These are phyloP conservation scores for Clitoria ternatea DNA, from an alignment of 306 rosid genomes.

Conservation along the genomic window DNA sequence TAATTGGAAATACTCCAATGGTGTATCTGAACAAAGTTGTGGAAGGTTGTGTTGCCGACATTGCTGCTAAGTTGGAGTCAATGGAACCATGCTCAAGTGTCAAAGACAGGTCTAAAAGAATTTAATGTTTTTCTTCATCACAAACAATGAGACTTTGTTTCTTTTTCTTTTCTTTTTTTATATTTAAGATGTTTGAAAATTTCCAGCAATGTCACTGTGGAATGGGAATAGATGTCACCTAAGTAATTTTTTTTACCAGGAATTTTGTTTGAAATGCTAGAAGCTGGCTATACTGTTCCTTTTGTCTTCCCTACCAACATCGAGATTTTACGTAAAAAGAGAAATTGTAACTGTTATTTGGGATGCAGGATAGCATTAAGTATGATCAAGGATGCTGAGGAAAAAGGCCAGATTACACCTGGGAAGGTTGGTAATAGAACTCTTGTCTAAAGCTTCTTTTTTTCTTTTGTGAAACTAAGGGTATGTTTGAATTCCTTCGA, in stretches of 20 bases:
- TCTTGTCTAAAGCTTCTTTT: background rate
- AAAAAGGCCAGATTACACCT: slow-evolving; percentile 60
- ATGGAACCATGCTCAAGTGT: slow-evolving; percentile 78
- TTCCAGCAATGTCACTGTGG: background rate
- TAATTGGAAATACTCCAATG: slow-evolving; percentile 72
- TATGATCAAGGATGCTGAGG: slow-evolving; percentile 79
- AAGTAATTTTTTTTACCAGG: background rate
- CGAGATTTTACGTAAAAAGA: background rate
- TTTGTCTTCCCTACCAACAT: background rate
- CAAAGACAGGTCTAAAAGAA: slow-evolving; percentile 47
- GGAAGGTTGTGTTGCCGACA: slow-evolving; percentile 59
- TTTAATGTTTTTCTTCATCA: background rate
- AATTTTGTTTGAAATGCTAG: background rate
- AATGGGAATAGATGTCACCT: background rate
- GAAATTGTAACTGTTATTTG: background rate
- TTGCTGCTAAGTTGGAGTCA: slow-evolving; percentile 72
- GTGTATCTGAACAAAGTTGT: slow-evolving; percentile 63
- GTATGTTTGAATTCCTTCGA: no score
- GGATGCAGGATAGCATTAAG: slow-evolving; percentile 50
- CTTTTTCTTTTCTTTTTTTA: background rate
- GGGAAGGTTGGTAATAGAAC: slow-evolving; percentile 52
- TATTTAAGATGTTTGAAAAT: background rate
- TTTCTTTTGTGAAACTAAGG: no score
- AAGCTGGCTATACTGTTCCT: background rate
- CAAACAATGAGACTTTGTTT: background rate